A percentile compares a stretch with the other conserved stretches of the same genome.
phyloP scores from a whole-genome alignment of 345 rosid species.

The Syzygium aromaticum region DNA sequence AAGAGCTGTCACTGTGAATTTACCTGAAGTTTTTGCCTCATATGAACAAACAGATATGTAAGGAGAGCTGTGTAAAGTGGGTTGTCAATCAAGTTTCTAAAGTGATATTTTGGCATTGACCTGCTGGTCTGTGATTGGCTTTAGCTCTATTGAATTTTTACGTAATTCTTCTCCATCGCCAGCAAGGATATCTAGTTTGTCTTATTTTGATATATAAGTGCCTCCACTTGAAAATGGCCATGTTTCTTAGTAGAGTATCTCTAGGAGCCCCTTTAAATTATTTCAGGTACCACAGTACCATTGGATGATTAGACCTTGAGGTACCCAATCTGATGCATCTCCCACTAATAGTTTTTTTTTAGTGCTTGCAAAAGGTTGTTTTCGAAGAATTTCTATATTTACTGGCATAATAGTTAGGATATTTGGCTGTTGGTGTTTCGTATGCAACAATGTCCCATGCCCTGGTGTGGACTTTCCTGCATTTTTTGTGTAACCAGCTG shows the following conservation, averaged over 20 bases:
- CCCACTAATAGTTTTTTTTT: neutral
- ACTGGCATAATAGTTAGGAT: neutral
- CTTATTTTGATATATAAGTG: neutral
- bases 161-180: neutral
- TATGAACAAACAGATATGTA: neutral
- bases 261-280: neutral
- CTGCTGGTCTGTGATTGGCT: neutral
- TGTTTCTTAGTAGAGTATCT: neutral
- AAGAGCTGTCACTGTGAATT: neutral
- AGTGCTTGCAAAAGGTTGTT: too few species aligned
- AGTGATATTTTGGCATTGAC: neutral
- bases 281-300: neutral
- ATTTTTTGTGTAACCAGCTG: neutral
- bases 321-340: neutral
- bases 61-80: neutral
- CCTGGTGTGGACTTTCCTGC: too few species aligned
- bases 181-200: neutral
- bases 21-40: neutral
- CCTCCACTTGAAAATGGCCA: neutral
- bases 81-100: neutral
- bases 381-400: neutral
- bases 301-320: neutral
- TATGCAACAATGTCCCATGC: too few species aligned
- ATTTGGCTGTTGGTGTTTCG: neutral
- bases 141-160: neutral